Evolutionary conservation across 345 rosid genomes (phyloP), one percentile per base, ranked within the genome.

Genomic region (Ceriops tagal): DNA sequence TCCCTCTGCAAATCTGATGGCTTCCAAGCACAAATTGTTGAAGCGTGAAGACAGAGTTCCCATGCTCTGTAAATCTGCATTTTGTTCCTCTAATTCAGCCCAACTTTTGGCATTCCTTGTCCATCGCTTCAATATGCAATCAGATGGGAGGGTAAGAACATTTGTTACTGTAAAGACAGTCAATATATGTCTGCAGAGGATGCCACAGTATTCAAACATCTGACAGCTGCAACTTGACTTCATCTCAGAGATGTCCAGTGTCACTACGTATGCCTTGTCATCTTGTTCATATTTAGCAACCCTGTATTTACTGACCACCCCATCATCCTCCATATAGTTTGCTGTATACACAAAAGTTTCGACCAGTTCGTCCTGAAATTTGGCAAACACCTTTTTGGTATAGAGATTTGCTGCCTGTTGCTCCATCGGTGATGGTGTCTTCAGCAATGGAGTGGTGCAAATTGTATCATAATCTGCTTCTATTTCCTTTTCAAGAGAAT

Each of bases 381-480:
- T 83, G 60, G 78, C 73, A 73, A 87, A 85, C 61, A 87, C 80
- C 73, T 77, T 80, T 77, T 79, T 87, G 20, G 88, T 78, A 61
- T 87, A 87, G 56, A 87, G 72, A 71, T 82, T 82, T 69, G 92
- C 82, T 58, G 92, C 88, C 80, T 83, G 89, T 78, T 82, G 86
- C 72, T 87, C 89, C 92, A 87, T 83, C 59, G 92, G 92, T 4
- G 92, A 87, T 28, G 89, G 89, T 57, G 89, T 87, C 82, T 79
- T 87, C 30, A 83, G 79, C 58, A 80, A 66, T 4, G 82, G 89
- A 22, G 83, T 71, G 21, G 88, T 77, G 79, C 83, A 80, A 47
- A 73, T 69, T 62, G 92, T 85, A 72, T 85, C 86, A 75, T 75
- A 83, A 77, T 83, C 92, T n/a, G 87, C 85, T 74, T 87, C 89